A percentile compares a stretch with the other conserved stretches of the same genome.
These are phyloP conservation scores for Xylaria sp. DNA, from an alignment of 2,329 filamentous ascomycete genomes.

Conservation along the genomic window DNA sequence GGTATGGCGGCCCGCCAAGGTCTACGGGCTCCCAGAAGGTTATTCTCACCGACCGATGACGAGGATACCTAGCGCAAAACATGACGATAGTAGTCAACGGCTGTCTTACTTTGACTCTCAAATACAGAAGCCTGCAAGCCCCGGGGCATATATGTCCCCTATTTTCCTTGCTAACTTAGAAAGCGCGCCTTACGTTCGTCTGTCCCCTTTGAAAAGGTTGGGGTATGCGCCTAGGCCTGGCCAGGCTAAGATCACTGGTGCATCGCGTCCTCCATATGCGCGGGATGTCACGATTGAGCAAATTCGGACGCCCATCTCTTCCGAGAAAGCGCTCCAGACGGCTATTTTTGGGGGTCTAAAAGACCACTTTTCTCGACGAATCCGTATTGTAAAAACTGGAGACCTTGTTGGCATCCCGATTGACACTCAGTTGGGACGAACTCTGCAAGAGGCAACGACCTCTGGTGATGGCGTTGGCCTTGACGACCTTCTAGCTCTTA, in stretches of 20 bases:
- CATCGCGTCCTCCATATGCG: constrained; percentile 60
- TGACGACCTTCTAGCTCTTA: constrained; percentile 68
- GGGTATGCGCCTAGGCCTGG: constrained; percentile 54
- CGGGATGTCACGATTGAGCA: constrained; percentile 86
- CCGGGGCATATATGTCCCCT: constrained; percentile 77
- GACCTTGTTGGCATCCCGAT: constrained; percentile 89
- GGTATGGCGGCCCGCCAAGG: constrained; percentile 80
- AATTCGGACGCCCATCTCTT: constrained; percentile 85
- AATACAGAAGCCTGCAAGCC: constrained; percentile 60
- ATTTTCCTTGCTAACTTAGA: constrained; percentile 85
- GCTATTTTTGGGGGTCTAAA: constrained; percentile 86
- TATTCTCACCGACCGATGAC: constrained; percentile 64
- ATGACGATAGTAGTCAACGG: constrained; percentile 50
- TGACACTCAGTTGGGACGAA: constrained; percentile 80
- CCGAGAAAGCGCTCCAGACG: constrained; percentile 81
- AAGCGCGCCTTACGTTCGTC: constrained; percentile 74
- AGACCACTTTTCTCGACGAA: constrained; percentile 81
- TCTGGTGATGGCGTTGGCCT: constrained; percentile 64
- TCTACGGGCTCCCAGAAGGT: constrained; percentile 85
- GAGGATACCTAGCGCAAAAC: constrained; percentile 59
- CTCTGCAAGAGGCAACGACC: constrained; percentile 71
- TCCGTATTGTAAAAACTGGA: constrained; percentile 80
- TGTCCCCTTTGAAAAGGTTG: constrained; percentile 68
- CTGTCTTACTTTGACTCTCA: constrained; percentile 71
- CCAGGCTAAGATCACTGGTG: constrained; percentile 58